Evolutionary conservation across 108 stramenopile species (phyloP).

Genomic region (Fistulifera pelliculosa): DNA sequence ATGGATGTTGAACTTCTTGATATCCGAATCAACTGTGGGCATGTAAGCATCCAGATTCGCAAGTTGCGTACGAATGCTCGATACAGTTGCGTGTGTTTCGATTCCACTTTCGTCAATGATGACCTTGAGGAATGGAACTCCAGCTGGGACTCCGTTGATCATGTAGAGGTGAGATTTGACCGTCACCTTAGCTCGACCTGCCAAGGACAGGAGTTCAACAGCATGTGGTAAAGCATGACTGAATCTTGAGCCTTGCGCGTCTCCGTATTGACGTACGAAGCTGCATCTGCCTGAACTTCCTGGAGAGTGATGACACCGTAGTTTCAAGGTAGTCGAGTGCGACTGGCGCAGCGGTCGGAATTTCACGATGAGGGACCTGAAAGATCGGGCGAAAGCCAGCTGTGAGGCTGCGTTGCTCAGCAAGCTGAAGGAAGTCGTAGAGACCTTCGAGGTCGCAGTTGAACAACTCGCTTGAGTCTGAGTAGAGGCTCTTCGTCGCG

Average conservation of each 20-base stretch:
- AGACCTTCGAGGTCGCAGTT: no score
- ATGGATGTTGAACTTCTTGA: slow-evolving; percentile 25
- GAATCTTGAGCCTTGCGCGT: slow-evolving; percentile 1
- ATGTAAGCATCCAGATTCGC: slow-evolving; percentile 15
- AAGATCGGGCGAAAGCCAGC: no score
- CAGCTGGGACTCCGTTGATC: background rate
- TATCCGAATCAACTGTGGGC: slow-evolving; percentile 6
- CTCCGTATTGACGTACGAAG: background rate
- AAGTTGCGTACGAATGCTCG: slow-evolving; percentile 9
- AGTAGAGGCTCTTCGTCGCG: no score
- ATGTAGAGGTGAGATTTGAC: background rate
- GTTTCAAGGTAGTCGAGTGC: background rate
- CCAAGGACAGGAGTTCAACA: slow-evolving; percentile 3
- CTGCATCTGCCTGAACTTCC: background rate
- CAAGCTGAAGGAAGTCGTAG: no score
- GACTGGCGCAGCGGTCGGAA: no score
- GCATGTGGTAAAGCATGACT: background rate
- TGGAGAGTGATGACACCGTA: background rate
- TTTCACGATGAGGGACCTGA: no score
- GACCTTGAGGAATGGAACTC: slow-evolving; percentile 17
- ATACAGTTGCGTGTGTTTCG: slow-evolving; percentile 19
- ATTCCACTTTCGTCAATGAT: slow-evolving; percentile 14
- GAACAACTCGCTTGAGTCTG: no score
- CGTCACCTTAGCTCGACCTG: background rate
- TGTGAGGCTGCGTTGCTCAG: no score